These are phyloP conservation scores for Leccinum boreale DNA, from an alignment of 768 basidiomycete genomes.

Conservation along the genomic window DNA sequence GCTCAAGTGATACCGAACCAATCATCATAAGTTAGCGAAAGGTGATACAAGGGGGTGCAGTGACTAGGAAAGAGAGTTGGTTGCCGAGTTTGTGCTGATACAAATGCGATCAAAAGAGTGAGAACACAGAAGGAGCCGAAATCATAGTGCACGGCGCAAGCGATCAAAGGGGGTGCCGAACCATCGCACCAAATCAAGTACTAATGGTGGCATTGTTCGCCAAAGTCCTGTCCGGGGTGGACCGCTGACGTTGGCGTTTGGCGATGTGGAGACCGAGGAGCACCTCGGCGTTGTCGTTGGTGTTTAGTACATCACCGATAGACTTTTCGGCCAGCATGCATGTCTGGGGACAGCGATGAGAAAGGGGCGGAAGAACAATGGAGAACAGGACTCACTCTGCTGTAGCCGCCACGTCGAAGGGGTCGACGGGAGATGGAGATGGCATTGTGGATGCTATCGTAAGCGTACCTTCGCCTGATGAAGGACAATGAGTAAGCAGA, in stretches of 20 bases:
- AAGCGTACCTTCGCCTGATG: conserved; percentile 66
- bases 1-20: not conserved
- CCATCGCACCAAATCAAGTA: conserved; percentile 17
- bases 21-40: conserved; percentile 19
- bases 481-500: conserved; percentile 5
- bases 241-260: conserved; percentile 12
- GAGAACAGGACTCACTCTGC: conserved; percentile 38
- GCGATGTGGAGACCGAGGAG: conserved; percentile 63
- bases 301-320: conserved; percentile 64
- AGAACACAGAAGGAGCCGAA: not conserved
- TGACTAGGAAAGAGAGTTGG: not conserved
- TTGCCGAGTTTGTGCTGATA: conserved; percentile 21
- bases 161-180: not conserved
- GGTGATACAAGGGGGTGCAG: conserved; percentile 19
- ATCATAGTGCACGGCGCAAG: conserved; percentile 7
- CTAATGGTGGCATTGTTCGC: conserved; percentile 21
- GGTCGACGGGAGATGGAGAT: conserved; percentile 67
- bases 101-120: conserved; percentile 20
- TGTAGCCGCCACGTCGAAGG: conserved; percentile 55
- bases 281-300: conserved; percentile 59
- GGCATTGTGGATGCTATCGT: conserved; percentile 79
- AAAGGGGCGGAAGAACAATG: not conserved
- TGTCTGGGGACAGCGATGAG: conserved; percentile 39
- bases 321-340: conserved; percentile 72
- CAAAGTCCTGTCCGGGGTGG: conserved; percentile 15